Percentiles rank a stretch among this genome's conserved stretches.
phyloP scores from a whole-genome alignment of 169 alveolate genomes.

The Eimeria maxima region DNA sequence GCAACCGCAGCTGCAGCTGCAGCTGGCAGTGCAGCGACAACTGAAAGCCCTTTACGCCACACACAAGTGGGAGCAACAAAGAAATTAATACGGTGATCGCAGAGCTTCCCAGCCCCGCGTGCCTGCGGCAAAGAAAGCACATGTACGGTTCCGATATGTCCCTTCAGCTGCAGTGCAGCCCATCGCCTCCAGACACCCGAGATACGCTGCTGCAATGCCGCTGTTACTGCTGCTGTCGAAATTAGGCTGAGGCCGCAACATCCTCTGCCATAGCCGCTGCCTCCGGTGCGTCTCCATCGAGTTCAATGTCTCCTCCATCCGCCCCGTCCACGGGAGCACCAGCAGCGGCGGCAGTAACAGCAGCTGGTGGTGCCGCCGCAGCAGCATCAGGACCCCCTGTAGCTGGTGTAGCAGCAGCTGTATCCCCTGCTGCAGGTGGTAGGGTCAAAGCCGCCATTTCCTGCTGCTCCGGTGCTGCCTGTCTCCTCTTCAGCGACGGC shows the following conservation, averaged over 20 bases:
- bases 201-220: conserved; percentile 25
- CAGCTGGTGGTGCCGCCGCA: conserved; percentile 38
- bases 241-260: conserved; percentile 58
- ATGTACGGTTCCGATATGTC: conserved; percentile 27
- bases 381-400: conserved; percentile 30
- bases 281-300: conserved; percentile 71
- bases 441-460: conserved; percentile 48
- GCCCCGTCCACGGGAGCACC: conserved; percentile 6
- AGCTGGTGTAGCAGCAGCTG: neutral
- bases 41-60: conserved; percentile 12
- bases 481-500: conserved; percentile 74
- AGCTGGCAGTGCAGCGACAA: conserved; percentile 27
- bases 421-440: conserved; percentile 67
- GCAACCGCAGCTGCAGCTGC: conserved; percentile 39
- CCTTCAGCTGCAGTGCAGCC: conserved; percentile 23
- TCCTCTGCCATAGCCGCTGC: conserved; percentile 76
- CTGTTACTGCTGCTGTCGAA: conserved; percentile 22
- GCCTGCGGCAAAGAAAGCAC: conserved; percentile 25
- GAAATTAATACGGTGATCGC: neutral
- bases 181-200: conserved; percentile 20
- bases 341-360: conserved; percentile 48
- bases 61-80: conserved; percentile 43
- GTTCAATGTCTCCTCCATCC: conserved; percentile 62
- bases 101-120: neutral
- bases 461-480: conserved; percentile 70